Conservation (phyloP, 2,329 filamentous ascomycete genomes). For the Stylonectria norvegica region DNA sequence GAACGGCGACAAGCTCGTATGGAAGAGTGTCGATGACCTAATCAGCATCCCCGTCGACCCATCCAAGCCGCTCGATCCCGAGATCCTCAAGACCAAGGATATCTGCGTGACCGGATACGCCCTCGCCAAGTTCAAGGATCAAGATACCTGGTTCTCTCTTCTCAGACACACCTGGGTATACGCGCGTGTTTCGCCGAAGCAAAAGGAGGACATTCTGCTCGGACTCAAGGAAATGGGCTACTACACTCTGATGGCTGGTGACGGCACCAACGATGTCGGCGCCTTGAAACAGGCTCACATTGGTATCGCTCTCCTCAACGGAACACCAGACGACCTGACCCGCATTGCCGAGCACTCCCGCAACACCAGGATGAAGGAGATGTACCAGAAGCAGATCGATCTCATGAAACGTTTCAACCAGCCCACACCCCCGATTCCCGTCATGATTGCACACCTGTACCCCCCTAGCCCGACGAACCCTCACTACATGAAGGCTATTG, state of each 20-base stretch:
- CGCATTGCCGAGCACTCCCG: constrained; percentile 91
- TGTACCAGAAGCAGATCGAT: constrained; percentile 92
- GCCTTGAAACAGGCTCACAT: constrained; percentile 98
- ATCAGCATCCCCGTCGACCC: constrained; percentile 82
- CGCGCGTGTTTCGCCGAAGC: constrained; percentile 94
- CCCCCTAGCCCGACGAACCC: constrained; percentile 88
- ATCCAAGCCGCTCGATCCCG: constrained; percentile 71
- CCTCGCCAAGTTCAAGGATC: constrained; percentile 80
- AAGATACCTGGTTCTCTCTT: constrained; percentile 71
- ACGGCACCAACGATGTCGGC: constrained; percentile 97
- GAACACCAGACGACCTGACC: constrained; percentile 83
- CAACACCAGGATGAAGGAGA: constrained; percentile 96
- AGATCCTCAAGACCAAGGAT: constrained; percentile 82
- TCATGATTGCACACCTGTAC: constrained; percentile 89
- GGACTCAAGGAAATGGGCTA: constrained; percentile 96
- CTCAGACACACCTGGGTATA: constrained; percentile 95
- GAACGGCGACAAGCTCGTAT: constrained; percentile 77
- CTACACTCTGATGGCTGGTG: constrained; percentile 97
- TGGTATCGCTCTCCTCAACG: constrained; percentile 92
- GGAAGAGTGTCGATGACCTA: constrained; percentile 93
- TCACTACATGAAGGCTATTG: constrained; percentile 88
- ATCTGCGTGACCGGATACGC: constrained; percentile 96
- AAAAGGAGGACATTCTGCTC: constrained; percentile 97
- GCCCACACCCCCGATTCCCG: constrained; percentile 85
- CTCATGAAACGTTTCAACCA: constrained; percentile 97